Conservation (phyloP, 2,329 filamentous ascomycete genomes). For the Colletotrichum viniferum region DNA sequence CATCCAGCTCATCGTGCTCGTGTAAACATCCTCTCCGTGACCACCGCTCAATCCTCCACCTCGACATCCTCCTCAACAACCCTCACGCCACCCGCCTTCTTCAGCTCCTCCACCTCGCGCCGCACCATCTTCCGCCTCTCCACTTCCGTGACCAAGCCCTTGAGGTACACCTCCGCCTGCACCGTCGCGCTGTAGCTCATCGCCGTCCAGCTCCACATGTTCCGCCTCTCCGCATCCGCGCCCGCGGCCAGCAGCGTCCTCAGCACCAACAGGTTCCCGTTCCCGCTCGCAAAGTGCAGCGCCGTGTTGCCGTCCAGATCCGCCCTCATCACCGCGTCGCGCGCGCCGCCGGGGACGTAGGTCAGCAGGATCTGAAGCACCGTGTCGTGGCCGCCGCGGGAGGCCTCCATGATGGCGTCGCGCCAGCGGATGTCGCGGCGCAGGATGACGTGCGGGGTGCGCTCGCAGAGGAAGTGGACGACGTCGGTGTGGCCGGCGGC, state of each 20-base stretch:
- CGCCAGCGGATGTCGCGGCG: constrained; percentile 71
- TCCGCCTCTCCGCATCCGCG: constrained; percentile 73
- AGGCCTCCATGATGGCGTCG: constrained; percentile 74
- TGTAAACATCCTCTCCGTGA: not conserved
- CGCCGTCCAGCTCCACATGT: constrained; percentile 81
- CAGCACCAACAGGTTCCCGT: constrained; percentile 78
- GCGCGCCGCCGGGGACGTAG: constrained; percentile 59
- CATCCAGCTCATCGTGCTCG: not conserved
- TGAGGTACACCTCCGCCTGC: constrained; percentile 84
- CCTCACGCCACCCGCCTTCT: constrained; percentile 45
- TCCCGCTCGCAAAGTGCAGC: constrained; percentile 83
- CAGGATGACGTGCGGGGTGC: constrained; percentile 66
- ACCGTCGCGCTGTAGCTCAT: constrained; percentile 83
- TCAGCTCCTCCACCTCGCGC: constrained; percentile 41
- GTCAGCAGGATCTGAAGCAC: constrained; percentile 69
- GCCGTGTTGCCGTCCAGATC: constrained; percentile 85
- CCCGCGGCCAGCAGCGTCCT: constrained; percentile 79
- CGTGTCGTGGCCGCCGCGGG: constrained; percentile 65
- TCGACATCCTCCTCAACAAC: constrained; percentile 41
- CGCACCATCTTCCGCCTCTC: constrained; percentile 60
- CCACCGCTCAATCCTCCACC: constrained; percentile 32
- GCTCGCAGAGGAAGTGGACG: constrained; percentile 71
- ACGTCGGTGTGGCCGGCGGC: constrained; percentile 72
- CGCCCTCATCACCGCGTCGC: constrained; percentile 56
- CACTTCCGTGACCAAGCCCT: constrained; percentile 74